Evolutionary conservation across 108 stramenopile species (phyloP).

Genomic region (Licmophora abbreviata): DNA sequence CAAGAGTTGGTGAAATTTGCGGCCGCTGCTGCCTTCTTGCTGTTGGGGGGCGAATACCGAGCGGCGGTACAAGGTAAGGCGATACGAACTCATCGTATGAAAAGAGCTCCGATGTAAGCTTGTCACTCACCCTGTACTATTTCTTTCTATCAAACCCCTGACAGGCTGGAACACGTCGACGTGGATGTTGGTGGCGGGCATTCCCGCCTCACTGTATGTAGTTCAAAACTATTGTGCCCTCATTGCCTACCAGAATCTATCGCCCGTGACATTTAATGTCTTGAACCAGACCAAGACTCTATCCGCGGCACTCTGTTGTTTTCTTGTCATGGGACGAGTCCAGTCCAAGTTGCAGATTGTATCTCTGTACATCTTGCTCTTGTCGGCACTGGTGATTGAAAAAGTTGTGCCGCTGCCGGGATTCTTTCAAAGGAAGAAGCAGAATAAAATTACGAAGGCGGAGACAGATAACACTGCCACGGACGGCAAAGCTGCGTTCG

Average conservation of each 20-base stretch:
- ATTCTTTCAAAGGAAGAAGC: background rate
- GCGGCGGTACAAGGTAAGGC: too few species aligned
- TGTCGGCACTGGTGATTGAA: constrained; percentile 64
- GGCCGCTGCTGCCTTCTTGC: too few species aligned
- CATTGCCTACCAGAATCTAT: constrained; percentile 74
- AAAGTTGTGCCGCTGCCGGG: constrained; percentile 10
- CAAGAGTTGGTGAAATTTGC: constrained; percentile 61
- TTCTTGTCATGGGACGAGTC: constrained; percentile 64
- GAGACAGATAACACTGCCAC: background rate
- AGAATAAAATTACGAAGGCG: background rate
- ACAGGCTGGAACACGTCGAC: constrained; percentile 50
- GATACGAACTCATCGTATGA: too few species aligned
- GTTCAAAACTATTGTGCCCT: constrained; percentile 72
- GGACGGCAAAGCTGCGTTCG: background rate
- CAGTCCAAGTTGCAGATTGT: constrained; percentile 75
- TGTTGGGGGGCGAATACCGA: too few species aligned
- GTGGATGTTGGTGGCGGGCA: constrained; percentile 48
- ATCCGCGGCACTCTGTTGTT: constrained; percentile 85
- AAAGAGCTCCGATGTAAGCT: too few species aligned
- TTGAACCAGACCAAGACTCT: constrained; percentile 86
- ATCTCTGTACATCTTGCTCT: constrained; percentile 62
- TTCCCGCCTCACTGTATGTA: constrained; percentile 83
- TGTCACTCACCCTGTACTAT: too few species aligned
- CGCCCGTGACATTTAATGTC: constrained; percentile 80
- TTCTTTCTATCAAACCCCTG: too few species aligned